These are phyloP conservation scores for Fraxinus sp. DNA, from an alignment of 305 asterid genomes.

Conservation along the genomic window DNA sequence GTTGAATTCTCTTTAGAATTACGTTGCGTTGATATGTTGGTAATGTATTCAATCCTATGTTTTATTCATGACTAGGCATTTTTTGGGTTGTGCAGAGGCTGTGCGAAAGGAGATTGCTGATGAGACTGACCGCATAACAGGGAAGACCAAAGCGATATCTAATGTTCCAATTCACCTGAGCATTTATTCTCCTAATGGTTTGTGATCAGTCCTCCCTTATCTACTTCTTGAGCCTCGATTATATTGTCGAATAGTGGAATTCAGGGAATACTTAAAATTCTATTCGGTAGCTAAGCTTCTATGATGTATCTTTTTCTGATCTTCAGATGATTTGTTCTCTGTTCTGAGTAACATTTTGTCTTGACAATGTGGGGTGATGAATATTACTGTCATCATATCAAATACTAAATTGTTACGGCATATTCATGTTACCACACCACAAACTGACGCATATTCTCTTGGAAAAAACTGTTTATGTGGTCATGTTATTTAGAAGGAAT, in stretches of 20 bases:
- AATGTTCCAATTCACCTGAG: conserved; percentile 93
- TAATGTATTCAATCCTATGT: conserved; percentile 25
- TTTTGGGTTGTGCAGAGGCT: conserved; percentile 64
- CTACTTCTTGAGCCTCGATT: conserved; percentile 8
- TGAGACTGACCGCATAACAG: conserved; percentile 95
- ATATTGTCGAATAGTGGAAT: conserved; percentile 1
- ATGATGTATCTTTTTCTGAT: not conserved
- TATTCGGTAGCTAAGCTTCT: not conserved
- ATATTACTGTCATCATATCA: conserved; percentile 12
- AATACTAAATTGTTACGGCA: not conserved
- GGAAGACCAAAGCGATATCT: conserved; percentile 79
- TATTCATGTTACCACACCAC: not conserved
- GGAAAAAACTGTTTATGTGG: conserved; percentile 9
- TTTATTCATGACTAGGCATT: conserved; percentile 30
- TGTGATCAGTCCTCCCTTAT: conserved; percentile 30
- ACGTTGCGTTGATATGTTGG: conserved; percentile 20
- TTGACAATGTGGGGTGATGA: conserved; percentile 9
- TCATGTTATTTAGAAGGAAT: conserved; percentile 1
- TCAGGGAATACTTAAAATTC: conserved; percentile 13
- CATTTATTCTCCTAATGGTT: conserved; percentile 93
- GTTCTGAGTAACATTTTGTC: conserved; percentile 6
- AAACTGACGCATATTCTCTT: conserved; percentile 9
- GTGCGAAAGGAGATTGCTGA: conserved; percentile 90
- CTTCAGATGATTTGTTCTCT: not conserved
- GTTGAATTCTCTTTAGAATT: conserved; percentile 17